These are phyloP conservation scores for Talaromyces trachyspermus DNA, from an alignment of 495 filamentous ascomycete species.

Conservation along the genomic window DNA sequence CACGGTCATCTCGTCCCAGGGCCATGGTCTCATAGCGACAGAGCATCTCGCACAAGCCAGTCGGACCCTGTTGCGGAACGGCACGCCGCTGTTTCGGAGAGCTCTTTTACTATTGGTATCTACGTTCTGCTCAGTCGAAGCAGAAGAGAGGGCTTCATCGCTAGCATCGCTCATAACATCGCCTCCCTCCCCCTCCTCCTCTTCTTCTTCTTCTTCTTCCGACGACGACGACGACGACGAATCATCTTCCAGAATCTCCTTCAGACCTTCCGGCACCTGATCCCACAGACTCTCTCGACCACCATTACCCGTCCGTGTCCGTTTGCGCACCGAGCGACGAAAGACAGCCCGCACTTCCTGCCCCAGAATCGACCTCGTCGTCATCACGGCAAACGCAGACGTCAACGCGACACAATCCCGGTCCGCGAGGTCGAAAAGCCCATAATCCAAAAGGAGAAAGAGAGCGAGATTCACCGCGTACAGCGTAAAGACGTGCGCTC, in stretches of 20 bases:
- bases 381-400: constrained; percentile 30
- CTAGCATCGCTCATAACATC: constrained; percentile 30
- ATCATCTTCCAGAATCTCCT: constrained; percentile 32
- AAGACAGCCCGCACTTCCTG: constrained; percentile 37
- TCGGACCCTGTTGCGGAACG: constrained; percentile 13
- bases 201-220: background rate
- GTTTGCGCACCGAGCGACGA: constrained; percentile 25
- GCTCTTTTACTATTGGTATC: background rate
- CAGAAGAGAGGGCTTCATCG: too few relatives aligned
- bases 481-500: constrained; percentile 36
- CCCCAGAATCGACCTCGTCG: constrained; percentile 31
- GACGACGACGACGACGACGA: background rate
- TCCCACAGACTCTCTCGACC: constrained; percentile 19
- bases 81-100: background rate
- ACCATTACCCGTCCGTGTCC: constrained; percentile 20
- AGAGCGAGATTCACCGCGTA: constrained; percentile 40
- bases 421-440: constrained; percentile 31
- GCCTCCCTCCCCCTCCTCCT: constrained; percentile 8
- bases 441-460: constrained; percentile 30
- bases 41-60: constrained; percentile 34
- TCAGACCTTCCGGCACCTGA: constrained; percentile 26
- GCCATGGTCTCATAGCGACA: constrained; percentile 38
- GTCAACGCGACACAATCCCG: constrained; percentile 30
- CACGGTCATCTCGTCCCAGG: constrained; percentile 29
- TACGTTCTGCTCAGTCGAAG: constrained; percentile 20